These are phyloP conservation scores for Hypoxylon trugodes DNA, from an alignment of 495 filamentous ascomycete species.

Conservation along the genomic window DNA sequence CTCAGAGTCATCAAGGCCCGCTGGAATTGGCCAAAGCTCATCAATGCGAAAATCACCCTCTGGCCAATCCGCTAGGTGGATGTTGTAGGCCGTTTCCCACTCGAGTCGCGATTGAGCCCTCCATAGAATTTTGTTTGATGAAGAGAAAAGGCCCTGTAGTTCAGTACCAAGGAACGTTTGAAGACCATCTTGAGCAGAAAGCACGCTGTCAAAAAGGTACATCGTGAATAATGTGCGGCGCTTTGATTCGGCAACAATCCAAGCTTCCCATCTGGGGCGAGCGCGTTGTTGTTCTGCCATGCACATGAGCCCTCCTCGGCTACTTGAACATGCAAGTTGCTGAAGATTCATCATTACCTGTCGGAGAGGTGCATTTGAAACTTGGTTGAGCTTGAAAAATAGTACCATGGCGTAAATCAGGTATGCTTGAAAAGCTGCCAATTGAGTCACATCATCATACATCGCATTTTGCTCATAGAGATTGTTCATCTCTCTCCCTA, in stretches of 20 bases:
- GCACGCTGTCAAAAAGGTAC: slow-evolving; percentile 59
- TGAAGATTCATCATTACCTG: slow-evolving; percentile 57
- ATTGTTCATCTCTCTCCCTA: slow-evolving; percentile 53
- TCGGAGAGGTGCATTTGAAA: slow-evolving; percentile 42
- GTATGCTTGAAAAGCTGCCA: slow-evolving; percentile 60
- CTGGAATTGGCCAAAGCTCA: slow-evolving; percentile 55
- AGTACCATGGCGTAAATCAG: slow-evolving; percentile 55
- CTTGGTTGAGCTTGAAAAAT: slow-evolving; percentile 49
- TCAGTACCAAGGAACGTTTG: slow-evolving; percentile 58
- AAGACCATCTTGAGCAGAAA: slow-evolving; percentile 51
- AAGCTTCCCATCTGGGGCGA: slow-evolving; percentile 58
- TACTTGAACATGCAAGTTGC: slow-evolving; percentile 51
- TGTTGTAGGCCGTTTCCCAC: slow-evolving; percentile 56
- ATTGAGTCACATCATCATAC: slow-evolving; percentile 49
- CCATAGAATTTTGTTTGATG: slow-evolving; percentile 51
- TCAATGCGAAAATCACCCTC: slow-evolving; percentile 50
- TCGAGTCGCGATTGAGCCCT: slow-evolving; percentile 40
- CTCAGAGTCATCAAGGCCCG: slow-evolving; percentile 38
- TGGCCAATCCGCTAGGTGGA: slow-evolving; percentile 52
- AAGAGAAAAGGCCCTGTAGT: slow-evolving; percentile 50
- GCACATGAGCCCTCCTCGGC: slow-evolving; percentile 53
- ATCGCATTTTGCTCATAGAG: slow-evolving; percentile 43
- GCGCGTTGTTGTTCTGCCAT: slow-evolving; percentile 47
- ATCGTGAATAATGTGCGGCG: slow-evolving; percentile 57
- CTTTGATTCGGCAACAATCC: slow-evolving; percentile 58